Evolutionary conservation across 108 stramenopile genomes (phyloP).

Genomic region (Cyclotella atomus): DNA sequence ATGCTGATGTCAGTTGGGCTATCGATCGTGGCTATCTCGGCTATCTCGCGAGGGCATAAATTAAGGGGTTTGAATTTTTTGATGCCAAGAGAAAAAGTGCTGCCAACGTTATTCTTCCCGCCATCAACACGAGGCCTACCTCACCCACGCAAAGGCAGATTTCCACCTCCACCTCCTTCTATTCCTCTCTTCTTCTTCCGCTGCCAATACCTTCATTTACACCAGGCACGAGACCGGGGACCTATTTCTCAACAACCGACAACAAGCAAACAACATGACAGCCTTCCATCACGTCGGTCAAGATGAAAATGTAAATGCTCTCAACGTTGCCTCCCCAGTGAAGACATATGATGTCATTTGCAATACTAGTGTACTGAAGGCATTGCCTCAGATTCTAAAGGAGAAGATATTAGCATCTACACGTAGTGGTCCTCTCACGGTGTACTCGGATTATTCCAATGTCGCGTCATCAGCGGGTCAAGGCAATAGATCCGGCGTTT

Average conservation of each 20-base stretch:
- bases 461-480: not conserved
- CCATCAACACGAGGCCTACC: too few species aligned
- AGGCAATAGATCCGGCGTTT: not conserved
- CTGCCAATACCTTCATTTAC: too few species aligned
- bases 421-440: not conserved
- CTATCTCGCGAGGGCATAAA: too few species aligned
- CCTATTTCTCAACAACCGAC: too few species aligned
- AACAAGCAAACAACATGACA: not conserved
- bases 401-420: conserved; percentile 5
- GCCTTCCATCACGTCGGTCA: not conserved
- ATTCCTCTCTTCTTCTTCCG: too few species aligned
- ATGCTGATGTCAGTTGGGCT: too few species aligned
- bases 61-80: too few species aligned
- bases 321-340: not conserved
- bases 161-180: too few species aligned
- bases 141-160: too few species aligned
- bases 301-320: conserved; percentile 5
- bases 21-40: too few species aligned
- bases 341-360: not conserved
- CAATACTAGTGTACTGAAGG: not conserved
- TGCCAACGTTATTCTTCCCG: not conserved
- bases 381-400: not conserved
- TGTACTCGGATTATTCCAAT: not conserved
- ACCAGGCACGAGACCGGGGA: too few species aligned
- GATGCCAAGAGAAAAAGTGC: not conserved